Base-by-base conservation (phyloP, 225 moss, liverwort and hornwort species). In the Anthoceros angustus region DNA sequence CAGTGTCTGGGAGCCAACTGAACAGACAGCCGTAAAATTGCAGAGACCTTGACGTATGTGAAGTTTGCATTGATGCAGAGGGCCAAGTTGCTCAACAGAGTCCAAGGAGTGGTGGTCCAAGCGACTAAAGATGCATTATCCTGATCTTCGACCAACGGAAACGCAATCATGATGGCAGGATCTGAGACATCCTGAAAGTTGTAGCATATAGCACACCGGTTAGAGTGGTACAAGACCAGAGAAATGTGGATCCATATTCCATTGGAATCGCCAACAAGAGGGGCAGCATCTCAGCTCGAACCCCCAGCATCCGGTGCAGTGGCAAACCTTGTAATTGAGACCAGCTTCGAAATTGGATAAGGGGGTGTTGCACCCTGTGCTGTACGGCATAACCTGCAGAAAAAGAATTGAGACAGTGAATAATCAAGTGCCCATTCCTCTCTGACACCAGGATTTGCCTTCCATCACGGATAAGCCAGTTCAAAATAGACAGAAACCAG, bases 81-180 rank as follows among this genome's bases (percentile, higher is more conserved):
- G 39, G 77, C 83, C 72, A 95, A 63, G 69, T 95, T 95, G 74
- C 91, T 95, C 0, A 88, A 88, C 61, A 95, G 79, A 46, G 95
- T 95, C 91, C 91, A 95, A 12, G 95, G 95, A 48, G 91, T 95
- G 15, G 95, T 95, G 23, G 95, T 91, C 95, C 95, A 95, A 55
- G 95, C 91, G 67, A 91, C 86, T 75, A 91, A 38, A 64, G 79
- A 73, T 8, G 88, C 95, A 38, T 77, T 84, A 72, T 95, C 76
- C 43, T 71, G 79, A 74, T 95, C 95, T 61, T 82, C 95, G 69
- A 83, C 70, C 66, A 95, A 66, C 18, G 95, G 95, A 76, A 95
- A 95, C 12, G 88, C 70, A 64, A 91, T 86, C 80, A 86, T 79
- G 7, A 95, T 78, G 63, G 91, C 91, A 70, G 95, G 95, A 79